These are phyloP conservation scores for Plasmodium yoelii DNA, from an alignment of 169 alveolate genomes.

Conservation along the genomic window DNA sequence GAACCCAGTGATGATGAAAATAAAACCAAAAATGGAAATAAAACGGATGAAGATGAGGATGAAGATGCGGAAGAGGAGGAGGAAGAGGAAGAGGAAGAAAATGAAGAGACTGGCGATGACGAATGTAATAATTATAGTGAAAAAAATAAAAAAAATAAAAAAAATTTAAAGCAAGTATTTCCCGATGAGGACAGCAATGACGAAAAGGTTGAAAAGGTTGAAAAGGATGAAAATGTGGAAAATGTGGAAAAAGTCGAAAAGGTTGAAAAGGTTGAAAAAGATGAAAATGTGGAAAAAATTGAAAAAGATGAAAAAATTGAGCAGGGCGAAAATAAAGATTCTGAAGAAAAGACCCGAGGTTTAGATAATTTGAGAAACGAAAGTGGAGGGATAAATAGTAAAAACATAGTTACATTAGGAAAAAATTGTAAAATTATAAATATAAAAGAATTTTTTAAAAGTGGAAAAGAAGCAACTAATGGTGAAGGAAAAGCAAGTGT, in stretches of 20 bases:
- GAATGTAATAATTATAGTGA: slow-evolving; percentile 19
- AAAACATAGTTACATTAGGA: slow-evolving; percentile 7
- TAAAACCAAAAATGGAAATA: slow-evolving; percentile 3
- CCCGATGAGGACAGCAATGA: slow-evolving; percentile 18
- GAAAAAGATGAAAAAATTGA: neutral
- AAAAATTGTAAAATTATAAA: slow-evolving; percentile 54
- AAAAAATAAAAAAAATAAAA: slow-evolving; percentile 20
- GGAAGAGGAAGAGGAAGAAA: slow-evolving; percentile 20
- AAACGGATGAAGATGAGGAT: slow-evolving; percentile 34
- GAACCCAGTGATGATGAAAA: slow-evolving; percentile 26
- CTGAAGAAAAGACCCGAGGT: neutral
- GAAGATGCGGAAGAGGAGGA: too few species aligned
- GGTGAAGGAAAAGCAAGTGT: slow-evolving; percentile 24
- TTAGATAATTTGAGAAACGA: slow-evolving; percentile 9
- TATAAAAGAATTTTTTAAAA: slow-evolving; percentile 63
- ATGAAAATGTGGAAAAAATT: neutral
- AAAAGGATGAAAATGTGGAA: neutral
- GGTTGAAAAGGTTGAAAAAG: neutral
- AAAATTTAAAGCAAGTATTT: slow-evolving; percentile 11
- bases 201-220: slow-evolving; percentile 4
- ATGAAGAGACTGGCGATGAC: slow-evolving; percentile 48
- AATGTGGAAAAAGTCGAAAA: neutral
- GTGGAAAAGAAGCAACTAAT: slow-evolving; percentile 24
- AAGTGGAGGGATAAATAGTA: neutral
- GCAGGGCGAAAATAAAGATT: slow-evolving; percentile 1